Evolutionary conservation across 225 moss, liverwort and hornwort genomes (phyloP).

Genomic region (Pseudoscleropodium purum): DNA sequence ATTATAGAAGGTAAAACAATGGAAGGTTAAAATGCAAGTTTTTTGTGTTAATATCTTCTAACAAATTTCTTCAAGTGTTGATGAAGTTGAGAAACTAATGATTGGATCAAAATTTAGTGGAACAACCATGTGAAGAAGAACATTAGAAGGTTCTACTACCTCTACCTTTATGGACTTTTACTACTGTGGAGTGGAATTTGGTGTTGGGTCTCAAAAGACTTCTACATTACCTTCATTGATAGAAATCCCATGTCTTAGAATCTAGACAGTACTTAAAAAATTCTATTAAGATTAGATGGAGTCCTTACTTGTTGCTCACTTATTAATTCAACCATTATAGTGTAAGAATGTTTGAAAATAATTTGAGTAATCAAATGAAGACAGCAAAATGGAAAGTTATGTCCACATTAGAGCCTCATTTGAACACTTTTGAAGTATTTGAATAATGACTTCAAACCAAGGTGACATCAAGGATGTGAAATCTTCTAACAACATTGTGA

Average conservation of each 20-base stretch:
- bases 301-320: neutral
- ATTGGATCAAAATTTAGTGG: neutral
- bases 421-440: neutral
- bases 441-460: neutral
- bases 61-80: neutral
- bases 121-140: neutral
- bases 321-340: neutral
- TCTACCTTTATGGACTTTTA: neutral
- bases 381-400: neutral
- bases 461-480: neutral
- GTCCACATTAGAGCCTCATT: neutral
- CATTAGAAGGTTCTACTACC: rapidly evolving
- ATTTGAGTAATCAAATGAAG: neutral
- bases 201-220: neutral
- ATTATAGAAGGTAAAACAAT: neutral
- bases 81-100: neutral
- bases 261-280: neutral
- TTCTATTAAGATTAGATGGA: neutral
- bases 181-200: neutral
- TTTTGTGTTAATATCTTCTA: neutral
- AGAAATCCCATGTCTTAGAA: neutral
- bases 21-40: neutral
- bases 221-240: neutral
- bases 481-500: neutral
- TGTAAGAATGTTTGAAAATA: neutral